Evolutionary conservation across 2,329 filamentous ascomycete species (phyloP).

Genomic region (Fusarium abutilonis): DNA sequence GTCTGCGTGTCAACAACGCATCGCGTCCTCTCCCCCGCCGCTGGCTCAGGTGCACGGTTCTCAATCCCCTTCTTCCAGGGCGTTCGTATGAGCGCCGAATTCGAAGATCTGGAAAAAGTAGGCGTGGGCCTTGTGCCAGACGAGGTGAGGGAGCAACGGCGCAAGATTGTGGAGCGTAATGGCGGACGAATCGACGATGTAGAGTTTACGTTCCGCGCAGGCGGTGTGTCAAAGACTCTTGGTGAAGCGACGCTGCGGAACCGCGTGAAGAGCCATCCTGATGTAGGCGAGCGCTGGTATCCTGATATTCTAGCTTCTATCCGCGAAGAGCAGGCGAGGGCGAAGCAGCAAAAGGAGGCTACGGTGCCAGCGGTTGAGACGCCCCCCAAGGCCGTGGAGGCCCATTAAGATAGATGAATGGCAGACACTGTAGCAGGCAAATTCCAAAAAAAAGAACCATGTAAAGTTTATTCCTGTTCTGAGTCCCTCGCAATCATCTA

Average conservation of each 20-base stretch:
- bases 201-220: conserved; percentile 84
- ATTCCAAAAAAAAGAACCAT: conserved; percentile 30
- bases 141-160: conserved; percentile 69
- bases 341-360: conserved; percentile 47
- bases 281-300: conserved; percentile 86
- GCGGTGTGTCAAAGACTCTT: conserved; percentile 71
- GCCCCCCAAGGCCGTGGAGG: conserved; percentile 45
- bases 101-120: conserved; percentile 75
- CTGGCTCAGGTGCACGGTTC: conserved; percentile 76
- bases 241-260: conserved; percentile 88
- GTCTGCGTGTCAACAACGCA: conserved; percentile 87
- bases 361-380: conserved; percentile 33
- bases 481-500: conserved; percentile 29
- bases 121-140: conserved; percentile 69
- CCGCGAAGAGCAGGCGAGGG: conserved; percentile 64
- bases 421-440: conserved; percentile 4
- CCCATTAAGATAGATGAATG: conserved; percentile 41
- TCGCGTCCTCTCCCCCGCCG: conserved; percentile 77
- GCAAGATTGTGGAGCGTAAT: conserved; percentile 65
- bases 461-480: conserved; percentile 33
- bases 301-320: conserved; percentile 69
- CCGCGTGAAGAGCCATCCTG: conserved; percentile 84
- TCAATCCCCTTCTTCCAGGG: conserved; percentile 91
- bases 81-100: conserved; percentile 79
- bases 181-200: conserved; percentile 75